Evolutionary conservation across 129 eudicot species (phyloP).

Genomic region (Centaurea solstitialis): DNA sequence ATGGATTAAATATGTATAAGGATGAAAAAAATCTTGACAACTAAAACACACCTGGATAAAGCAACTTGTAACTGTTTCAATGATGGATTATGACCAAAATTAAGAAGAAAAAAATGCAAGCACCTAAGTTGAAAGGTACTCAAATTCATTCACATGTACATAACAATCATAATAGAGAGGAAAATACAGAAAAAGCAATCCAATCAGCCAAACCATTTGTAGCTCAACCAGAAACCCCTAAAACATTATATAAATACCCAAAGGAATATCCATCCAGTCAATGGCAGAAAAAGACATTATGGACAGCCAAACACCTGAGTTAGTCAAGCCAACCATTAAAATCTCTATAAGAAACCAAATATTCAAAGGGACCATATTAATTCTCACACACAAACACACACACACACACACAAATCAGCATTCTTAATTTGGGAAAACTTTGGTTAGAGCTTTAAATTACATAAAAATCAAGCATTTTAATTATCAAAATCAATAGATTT

Average conservation of each 20-base stretch:
- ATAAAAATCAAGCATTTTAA: not conserved
- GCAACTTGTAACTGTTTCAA: not conserved
- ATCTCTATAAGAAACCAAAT: not conserved
- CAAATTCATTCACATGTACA: not conserved
- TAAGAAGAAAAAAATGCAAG: not conserved
- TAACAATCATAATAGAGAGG: not conserved
- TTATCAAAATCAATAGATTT: not conserved
- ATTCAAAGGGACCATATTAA: not conserved
- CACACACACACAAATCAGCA: not conserved
- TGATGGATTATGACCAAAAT: not conserved
- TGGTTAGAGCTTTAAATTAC: not conserved
- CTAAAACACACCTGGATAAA: not conserved
- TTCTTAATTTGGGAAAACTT: not conserved
- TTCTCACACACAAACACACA: not conserved
- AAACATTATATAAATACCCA: not conserved
- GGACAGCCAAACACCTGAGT: conserved; percentile 13
- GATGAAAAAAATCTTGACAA: too few relatives aligned
- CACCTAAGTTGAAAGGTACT: not conserved
- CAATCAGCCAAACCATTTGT: conserved; percentile 11
- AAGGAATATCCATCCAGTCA: conserved; percentile 18
- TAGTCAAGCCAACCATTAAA: not conserved
- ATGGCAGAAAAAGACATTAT: conserved; percentile 16
- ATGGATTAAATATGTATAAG: not conserved
- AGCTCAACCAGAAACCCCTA: not conserved
- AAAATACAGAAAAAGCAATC: not conserved